Conservation (phyloP, 352 stramenopile genomes). For the Pythium biforme region DNA sequence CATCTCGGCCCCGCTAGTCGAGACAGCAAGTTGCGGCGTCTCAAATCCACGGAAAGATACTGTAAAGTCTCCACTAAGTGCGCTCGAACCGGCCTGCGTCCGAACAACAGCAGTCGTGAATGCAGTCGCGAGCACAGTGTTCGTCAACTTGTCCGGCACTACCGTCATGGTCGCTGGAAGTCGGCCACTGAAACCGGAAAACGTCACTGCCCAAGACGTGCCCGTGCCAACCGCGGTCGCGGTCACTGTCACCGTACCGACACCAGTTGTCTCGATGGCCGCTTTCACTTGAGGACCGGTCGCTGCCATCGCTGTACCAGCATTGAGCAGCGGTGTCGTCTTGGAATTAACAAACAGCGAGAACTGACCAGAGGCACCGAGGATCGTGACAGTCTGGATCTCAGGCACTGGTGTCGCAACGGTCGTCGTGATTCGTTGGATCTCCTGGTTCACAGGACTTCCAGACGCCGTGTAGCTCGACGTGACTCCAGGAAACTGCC, state of each 20-base stretch:
- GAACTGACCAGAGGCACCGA: conserved; percentile 65
- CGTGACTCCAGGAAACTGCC: conserved; percentile 86
- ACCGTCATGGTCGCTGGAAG: conserved; percentile 51
- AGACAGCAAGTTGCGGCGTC: conserved; percentile 63
- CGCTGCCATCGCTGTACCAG: conserved; percentile 26
- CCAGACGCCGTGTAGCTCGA: conserved; percentile 75
- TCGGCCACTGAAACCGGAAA: conserved; percentile 45
- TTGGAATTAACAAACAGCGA: conserved; percentile 66
- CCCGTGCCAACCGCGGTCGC: conserved; percentile 40
- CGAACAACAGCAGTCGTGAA: conserved; percentile 55
- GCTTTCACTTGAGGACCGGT: conserved; percentile 42
- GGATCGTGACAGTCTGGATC: conserved; percentile 72
- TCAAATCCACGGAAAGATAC: conserved; percentile 76
- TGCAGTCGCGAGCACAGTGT: conserved; percentile 38
- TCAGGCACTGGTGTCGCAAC: conserved; percentile 57
- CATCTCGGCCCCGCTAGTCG: conserved; percentile 60
- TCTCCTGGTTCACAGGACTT: conserved; percentile 75
- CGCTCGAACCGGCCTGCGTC: conserved; percentile 40
- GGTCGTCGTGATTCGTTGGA: conserved; percentile 89
- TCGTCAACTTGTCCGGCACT: conserved; percentile 54
- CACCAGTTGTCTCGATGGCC: conserved; percentile 52
- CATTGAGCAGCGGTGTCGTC: conserved; percentile 49
- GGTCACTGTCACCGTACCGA: conserved; percentile 53
- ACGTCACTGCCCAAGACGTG: conserved; percentile 69
- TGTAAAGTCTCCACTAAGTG: conserved; percentile 79